These are phyloP conservation scores for Fusarium lateritium DNA, from an alignment of 2,329 filamentous ascomycete species.

Conservation along the genomic window DNA sequence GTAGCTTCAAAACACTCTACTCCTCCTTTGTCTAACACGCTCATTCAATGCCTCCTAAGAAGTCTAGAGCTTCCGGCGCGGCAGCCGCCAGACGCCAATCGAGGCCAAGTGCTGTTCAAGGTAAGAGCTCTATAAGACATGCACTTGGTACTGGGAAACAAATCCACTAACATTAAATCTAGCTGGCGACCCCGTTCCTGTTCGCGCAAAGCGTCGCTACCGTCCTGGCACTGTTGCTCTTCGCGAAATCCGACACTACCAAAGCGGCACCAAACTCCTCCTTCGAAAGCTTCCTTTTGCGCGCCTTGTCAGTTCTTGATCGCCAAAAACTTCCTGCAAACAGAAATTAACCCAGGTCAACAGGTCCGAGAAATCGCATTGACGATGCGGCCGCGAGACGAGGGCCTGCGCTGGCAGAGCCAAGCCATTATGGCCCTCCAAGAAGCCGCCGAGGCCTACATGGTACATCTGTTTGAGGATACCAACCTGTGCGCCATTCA, in stretches of 20 bases:
- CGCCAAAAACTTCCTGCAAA: background rate
- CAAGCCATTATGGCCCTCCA: conserved; percentile 94
- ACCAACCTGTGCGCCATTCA: conserved; percentile 94
- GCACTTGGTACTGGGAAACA: background rate
- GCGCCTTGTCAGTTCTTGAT: conserved; percentile 70
- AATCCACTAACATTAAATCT: conserved; percentile 40
- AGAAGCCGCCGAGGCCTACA: conserved; percentile 95
- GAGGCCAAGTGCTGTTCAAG: conserved; percentile 59
- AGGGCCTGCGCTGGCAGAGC: conserved; percentile 93
- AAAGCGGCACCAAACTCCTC: conserved; percentile 89
- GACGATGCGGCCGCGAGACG: conserved; percentile 71
- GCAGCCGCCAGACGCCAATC: conserved; percentile 45
- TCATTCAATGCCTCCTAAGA: conserved; percentile 45
- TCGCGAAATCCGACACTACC: conserved; percentile 91
- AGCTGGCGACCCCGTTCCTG: conserved; percentile 83
- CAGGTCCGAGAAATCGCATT: conserved; percentile 78
- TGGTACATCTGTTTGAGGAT: conserved; percentile 92
- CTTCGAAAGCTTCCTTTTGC: conserved; percentile 86
- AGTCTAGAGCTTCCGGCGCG: conserved; percentile 32
- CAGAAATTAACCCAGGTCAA: conserved; percentile 30
- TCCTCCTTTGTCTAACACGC: conserved; percentile 14
- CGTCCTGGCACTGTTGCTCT: conserved; percentile 87
- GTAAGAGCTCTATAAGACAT: conserved; percentile 47
- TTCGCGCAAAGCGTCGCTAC: conserved; percentile 74
- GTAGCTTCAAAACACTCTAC: background rate